Conservation (phyloP, 2,329 filamentous ascomycete species). For the Graphilbum sp. region DNA sequence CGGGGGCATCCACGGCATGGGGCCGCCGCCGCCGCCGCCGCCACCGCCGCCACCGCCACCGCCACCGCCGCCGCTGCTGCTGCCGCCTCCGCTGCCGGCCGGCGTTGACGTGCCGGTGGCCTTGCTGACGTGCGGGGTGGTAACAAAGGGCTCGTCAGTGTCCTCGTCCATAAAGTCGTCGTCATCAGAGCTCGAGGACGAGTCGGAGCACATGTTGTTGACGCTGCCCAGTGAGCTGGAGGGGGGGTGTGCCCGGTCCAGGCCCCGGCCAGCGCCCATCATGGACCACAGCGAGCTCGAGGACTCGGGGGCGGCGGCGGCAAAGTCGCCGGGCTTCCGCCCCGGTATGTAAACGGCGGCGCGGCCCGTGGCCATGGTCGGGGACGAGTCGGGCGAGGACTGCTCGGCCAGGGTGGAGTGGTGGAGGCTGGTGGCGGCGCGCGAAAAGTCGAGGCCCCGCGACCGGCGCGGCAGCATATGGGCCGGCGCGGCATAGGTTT, state of each 20-base stretch:
- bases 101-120: too few species aligned
- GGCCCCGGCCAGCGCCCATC: slow-evolving; percentile 33
- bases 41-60: too few species aligned
- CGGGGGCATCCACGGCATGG: slow-evolving; percentile 6
- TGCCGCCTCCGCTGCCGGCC: too few species aligned
- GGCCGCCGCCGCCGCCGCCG: slow-evolving; percentile 21
- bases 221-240: slow-evolving; percentile 75
- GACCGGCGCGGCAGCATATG: slow-evolving; percentile 81
- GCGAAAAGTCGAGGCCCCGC: slow-evolving; percentile 80
- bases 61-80: too few species aligned
- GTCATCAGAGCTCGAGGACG: slow-evolving; percentile 56
- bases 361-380: slow-evolving; percentile 43
- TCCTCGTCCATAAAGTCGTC: slow-evolving; percentile 58
- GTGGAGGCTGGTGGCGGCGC: slow-evolving; percentile 84
- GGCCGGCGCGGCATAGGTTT: slow-evolving; percentile 73
- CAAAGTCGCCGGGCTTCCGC: slow-evolving; percentile 27
- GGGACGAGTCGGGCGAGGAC: slow-evolving; percentile 79
- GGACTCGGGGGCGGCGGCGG: slow-evolving; percentile 40
- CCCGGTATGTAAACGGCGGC: slow-evolving; percentile 43
- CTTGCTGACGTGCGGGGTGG: slow-evolving; percentile 63
- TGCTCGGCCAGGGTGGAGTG: slow-evolving; percentile 86
- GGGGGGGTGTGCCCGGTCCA: slow-evolving; percentile 53
- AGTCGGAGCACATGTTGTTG: slow-evolving; percentile 50
- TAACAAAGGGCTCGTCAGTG: slow-evolving; percentile 65
- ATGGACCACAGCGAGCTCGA: slow-evolving; percentile 58